Evolutionary conservation across 2,329 filamentous ascomycete genomes (phyloP).

Genomic region (Sarocladium kiliense): DNA sequence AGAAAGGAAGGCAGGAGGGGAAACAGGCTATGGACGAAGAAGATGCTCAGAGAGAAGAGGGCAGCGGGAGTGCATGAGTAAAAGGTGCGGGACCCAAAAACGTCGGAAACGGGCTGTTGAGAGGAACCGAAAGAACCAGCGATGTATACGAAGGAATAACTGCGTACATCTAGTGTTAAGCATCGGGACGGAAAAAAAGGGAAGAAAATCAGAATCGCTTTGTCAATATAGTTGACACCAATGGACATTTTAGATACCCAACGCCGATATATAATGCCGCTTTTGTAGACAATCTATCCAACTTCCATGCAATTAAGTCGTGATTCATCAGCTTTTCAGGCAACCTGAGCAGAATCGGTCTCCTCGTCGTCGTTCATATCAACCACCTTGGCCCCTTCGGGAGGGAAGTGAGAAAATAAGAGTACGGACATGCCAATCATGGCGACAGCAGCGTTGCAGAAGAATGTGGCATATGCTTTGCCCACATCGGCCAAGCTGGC

Average conservation of each 20-base stretch:
- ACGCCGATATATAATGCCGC: background rate
- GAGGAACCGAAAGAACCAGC: too few relatives aligned
- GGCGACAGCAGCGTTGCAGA: constrained; percentile 58
- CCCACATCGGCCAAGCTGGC: constrained; percentile 56
- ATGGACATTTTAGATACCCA: too few relatives aligned
- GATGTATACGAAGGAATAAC: too few relatives aligned
- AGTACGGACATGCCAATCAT: constrained; percentile 36
- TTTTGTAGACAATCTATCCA: background rate
- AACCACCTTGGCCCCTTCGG: constrained; percentile 29
- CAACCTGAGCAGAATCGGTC: too few relatives aligned
- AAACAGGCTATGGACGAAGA: background rate
- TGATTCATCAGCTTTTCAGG: too few relatives aligned
- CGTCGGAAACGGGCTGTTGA: too few relatives aligned
- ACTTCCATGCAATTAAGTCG: too few relatives aligned
- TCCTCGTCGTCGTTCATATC: constrained; percentile 17
- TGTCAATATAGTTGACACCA: too few relatives aligned
- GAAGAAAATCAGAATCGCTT: too few relatives aligned
- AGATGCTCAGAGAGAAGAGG: background rate
- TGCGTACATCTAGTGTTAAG: too few relatives aligned
- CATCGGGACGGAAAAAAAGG: too few relatives aligned
- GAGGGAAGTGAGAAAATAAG: constrained; percentile 37
- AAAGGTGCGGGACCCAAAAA: background rate
- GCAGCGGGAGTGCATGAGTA: background rate
- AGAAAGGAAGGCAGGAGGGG: background rate
- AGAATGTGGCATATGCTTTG: constrained; percentile 58